Percentiles rank a stretch among this genome's conserved stretches.
phyloP scores from a whole-genome alignment of 73 alveolate genomes.

The Breviolum minutum region DNA sequence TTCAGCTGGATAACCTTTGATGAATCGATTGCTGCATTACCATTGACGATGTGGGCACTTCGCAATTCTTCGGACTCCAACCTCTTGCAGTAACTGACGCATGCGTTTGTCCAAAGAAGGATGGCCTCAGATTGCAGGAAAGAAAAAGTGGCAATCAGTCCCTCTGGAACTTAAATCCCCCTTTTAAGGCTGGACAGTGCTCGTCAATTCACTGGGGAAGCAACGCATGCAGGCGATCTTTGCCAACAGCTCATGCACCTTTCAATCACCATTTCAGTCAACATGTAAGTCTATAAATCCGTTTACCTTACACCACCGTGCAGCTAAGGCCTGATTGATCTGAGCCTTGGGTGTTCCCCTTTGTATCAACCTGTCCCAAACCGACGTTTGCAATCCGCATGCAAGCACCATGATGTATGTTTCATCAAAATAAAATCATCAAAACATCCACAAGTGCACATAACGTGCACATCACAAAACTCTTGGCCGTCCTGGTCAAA shows the following conservation, averaged over 20 bases:
- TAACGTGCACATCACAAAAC: not conserved
- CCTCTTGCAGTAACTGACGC: conserved; percentile 85
- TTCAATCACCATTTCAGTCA: not conserved
- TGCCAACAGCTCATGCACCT: conserved; percentile 82
- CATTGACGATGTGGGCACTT: too few relatives aligned
- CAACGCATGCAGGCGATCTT: conserved; percentile 73
- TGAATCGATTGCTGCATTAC: too few relatives aligned
- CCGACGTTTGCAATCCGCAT: not conserved
- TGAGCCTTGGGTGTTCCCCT: conserved; percentile 88
- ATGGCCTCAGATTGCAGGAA: not conserved
- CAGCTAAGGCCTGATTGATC: conserved; percentile 44
- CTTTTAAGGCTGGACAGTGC: not conserved
- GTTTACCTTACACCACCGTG: not conserved
- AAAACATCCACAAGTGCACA: not conserved
- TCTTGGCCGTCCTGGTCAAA: conserved; percentile 33
- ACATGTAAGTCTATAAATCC: not conserved
- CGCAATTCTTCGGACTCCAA: not conserved
- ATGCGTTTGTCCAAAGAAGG: conserved; percentile 71
- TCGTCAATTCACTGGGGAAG: not conserved
- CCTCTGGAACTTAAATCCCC: not conserved
- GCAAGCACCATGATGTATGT: too few relatives aligned
- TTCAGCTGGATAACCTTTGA: too few relatives aligned
- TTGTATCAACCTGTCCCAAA: conserved; percentile 47
- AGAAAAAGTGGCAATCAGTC: not conserved
- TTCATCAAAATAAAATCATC: too few relatives aligned